Conservation (phyloP, 2,329 filamentous ascomycete species). For the Rasamsonia emersonii region DNA sequence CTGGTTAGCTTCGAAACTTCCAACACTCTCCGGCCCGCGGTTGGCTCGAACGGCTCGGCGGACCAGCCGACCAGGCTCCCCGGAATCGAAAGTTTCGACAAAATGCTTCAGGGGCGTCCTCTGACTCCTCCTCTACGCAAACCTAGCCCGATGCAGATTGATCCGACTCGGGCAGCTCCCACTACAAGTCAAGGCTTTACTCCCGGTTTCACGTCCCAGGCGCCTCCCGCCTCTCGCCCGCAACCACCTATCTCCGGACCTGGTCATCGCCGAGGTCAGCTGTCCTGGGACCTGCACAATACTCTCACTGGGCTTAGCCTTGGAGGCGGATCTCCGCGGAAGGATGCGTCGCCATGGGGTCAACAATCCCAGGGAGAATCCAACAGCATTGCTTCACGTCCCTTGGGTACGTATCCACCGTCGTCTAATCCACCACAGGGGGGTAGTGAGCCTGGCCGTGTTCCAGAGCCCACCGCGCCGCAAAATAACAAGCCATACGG, state of each 20-base stretch:
- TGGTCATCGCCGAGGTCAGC: slow-evolving; percentile 37
- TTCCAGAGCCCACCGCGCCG: slow-evolving; percentile 14
- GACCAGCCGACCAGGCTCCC: slow-evolving; percentile 62
- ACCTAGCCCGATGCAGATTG: slow-evolving; percentile 70
- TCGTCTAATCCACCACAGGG: slow-evolving; percentile 7
- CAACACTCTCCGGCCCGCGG: slow-evolving; percentile 49
- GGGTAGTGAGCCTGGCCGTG: too few relatives aligned
- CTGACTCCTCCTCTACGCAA: slow-evolving; percentile 55
- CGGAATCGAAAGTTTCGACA: slow-evolving; percentile 87
- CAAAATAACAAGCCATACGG: slow-evolving; percentile 22
- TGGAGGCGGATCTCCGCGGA: slow-evolving; percentile 25
- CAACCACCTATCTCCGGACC: slow-evolving; percentile 35
- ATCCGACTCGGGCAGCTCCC: slow-evolving; percentile 40
- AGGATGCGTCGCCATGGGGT: slow-evolving; percentile 33
- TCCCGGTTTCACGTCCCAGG: slow-evolving; percentile 25
- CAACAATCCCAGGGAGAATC: slow-evolving; percentile 37
- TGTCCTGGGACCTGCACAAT: slow-evolving; percentile 41
- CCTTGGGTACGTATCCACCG: slow-evolving; percentile 27
- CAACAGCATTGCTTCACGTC: slow-evolving; percentile 28
- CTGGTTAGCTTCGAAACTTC: slow-evolving; percentile 68
- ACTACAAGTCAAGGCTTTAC: slow-evolving; percentile 22
- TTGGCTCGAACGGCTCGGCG: slow-evolving; percentile 44
- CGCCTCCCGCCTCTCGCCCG: slow-evolving; percentile 25
- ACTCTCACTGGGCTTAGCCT: slow-evolving; percentile 37
- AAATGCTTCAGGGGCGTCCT: slow-evolving; percentile 55